Base-by-base conservation (phyloP, 2,329 filamentous ascomycete species). In the Sporothrix protearum region DNA sequence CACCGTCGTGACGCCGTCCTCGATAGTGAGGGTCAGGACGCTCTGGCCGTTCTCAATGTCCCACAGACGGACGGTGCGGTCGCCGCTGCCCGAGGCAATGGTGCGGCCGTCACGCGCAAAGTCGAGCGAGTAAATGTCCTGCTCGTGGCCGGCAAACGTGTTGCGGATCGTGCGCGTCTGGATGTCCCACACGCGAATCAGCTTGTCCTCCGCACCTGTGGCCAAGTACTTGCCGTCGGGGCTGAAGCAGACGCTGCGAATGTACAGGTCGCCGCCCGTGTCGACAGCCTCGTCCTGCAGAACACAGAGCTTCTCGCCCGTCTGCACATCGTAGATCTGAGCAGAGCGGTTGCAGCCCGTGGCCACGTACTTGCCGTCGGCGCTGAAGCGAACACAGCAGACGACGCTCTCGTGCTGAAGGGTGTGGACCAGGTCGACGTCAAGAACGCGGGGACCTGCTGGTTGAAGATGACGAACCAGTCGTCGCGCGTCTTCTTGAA, bases 391-490 rank as follows among this genome's bases (percentile, higher is more conserved):
- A 47, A 99, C 96, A 80, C 96, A 99, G 86, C 96, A 99, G 0
- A 99, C 96, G 3, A 99, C 96, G 77, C 95, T 98, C 79, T 97
- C 93, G 78, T 99, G 96, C 73, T 89, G 88, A 69, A 99, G 87
- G 71, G 94, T 97, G 82, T 98, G 96, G 64, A 97, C 91, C 51
- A 99, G 86, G 75, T 97, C 94, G 70, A 99, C 94, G 79, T 99
- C 96, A 68, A 99, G 85, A 68, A 94, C 89, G 72, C 96, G 93
- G 74, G 93, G 49, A 97, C 92, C 72, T 91, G 88, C 59, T 95
- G 94, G 82, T 99, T 97, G 86, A 97, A 99, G 75, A 98, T 92
- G 59, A 93, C 95, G 79, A 96, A 97, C 96, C 96, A 99, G 80
- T 98, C 96, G 59, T 88, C 85, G 39, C 93, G 92, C 71, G 93